Evolutionary conservation across 306 rosid species (phyloP).

Genomic region (Spatholobus suberectus): DNA sequence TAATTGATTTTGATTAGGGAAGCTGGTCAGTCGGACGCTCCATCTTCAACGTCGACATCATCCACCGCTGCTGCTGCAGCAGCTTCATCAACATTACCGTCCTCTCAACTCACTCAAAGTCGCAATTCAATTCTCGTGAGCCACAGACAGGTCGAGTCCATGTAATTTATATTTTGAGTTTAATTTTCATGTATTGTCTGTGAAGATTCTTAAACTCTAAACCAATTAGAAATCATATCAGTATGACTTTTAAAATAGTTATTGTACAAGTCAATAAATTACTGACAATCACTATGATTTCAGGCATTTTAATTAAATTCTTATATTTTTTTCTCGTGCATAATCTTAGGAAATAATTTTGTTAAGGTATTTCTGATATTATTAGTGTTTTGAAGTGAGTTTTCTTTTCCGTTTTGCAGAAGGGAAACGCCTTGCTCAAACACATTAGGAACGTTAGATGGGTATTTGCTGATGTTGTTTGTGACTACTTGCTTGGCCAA

Average conservation of each 20-base stretch:
- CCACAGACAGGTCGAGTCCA: conserved; percentile 77
- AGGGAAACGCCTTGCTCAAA: conserved; percentile 93
- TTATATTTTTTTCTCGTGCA: neutral
- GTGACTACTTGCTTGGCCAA: conserved; percentile 92
- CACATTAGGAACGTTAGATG: conserved; percentile 92
- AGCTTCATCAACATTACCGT: conserved; percentile 38
- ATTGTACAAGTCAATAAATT: neutral
- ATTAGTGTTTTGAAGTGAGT: neutral
- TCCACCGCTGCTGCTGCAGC: conserved; percentile 48
- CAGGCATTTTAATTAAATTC: neutral
- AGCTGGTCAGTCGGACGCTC: conserved; percentile 49
- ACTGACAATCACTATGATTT: neutral
- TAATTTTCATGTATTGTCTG: neutral
- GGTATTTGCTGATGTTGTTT: conserved; percentile 88
- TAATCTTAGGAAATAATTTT: neutral
- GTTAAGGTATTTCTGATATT: neutral
- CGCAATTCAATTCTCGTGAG: conserved; percentile 93
- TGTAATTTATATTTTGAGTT: neutral
- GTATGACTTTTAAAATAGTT: neutral
- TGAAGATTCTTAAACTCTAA: neutral
- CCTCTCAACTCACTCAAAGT: conserved; percentile 51
- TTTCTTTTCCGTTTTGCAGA: conserved; percentile 51
- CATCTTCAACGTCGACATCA: conserved; percentile 57
- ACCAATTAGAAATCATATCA: neutral
- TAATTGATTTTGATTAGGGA: conserved; percentile 56